Conservation (phyloP, 306 rosid species). For the Acacia confusa region DNA sequence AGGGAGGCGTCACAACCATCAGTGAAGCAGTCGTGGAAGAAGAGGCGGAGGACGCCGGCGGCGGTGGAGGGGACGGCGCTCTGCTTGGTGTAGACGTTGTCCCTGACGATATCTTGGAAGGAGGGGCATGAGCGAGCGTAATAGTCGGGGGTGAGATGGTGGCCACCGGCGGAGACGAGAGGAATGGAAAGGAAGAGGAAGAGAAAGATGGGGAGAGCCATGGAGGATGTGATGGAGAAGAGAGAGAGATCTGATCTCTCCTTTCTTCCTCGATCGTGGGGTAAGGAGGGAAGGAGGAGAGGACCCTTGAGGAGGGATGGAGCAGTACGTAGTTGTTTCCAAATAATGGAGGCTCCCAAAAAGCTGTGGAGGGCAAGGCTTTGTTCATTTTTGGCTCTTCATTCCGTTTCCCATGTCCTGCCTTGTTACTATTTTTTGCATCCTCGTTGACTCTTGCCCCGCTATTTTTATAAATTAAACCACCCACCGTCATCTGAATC, state of each 20-base stretch:
- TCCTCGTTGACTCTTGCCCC: not conserved
- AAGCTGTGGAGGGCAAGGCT: not conserved
- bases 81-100: constrained; percentile 44
- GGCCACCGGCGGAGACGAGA: constrained; percentile 27
- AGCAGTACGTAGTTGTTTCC: not conserved
- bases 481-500: no score
- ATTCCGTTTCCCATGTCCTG: not conserved
- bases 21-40: constrained; percentile 68
- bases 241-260: not conserved
- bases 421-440: not conserved
- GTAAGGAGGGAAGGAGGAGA: not conserved
- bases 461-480: no score
- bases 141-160: constrained; percentile 38
- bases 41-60: constrained; percentile 49
- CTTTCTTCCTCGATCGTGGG: not conserved
- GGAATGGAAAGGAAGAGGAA: constrained; percentile 41
- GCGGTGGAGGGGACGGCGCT: constrained; percentile 40
- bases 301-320: not conserved
- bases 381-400: not conserved
- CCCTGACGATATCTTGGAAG: constrained; percentile 35
- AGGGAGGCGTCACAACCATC: constrained; percentile 66
- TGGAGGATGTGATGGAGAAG: not conserved
- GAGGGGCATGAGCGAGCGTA: constrained; percentile 51
- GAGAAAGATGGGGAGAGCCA: constrained; percentile 41
- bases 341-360: not conserved